phyloP scores from a whole-genome alignment of 345 rosid species.

The Pistacia vera region DNA sequence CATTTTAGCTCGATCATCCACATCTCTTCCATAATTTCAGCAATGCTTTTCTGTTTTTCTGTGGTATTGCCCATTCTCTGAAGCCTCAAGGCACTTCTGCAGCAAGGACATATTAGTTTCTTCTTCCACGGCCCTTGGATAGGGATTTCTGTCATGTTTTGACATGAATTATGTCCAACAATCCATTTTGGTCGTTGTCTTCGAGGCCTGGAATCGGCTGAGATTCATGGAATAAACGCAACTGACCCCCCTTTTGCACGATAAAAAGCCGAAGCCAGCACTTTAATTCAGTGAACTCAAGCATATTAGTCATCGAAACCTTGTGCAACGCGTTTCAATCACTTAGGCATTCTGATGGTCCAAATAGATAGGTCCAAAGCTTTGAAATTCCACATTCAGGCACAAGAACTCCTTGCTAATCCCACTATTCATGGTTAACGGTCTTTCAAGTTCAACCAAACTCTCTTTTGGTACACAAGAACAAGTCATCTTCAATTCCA shows the following conservation, averaged over 20 bases:
- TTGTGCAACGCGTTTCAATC: slow-evolving; percentile 49
- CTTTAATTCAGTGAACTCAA: slow-evolving; percentile 56
- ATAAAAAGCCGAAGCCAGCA: slow-evolving; percentile 73
- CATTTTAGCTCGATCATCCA: slow-evolving; percentile 29
- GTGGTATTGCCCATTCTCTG: slow-evolving; percentile 42
- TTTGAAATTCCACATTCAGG: slow-evolving; percentile 57
- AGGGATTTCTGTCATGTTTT: slow-evolving; percentile 30
- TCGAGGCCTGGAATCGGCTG: slow-evolving; percentile 68
- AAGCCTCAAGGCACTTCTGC: slow-evolving; percentile 38
- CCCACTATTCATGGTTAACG: slow-evolving; percentile 63
- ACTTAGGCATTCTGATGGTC: slow-evolving; percentile 50
- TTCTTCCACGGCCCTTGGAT: slow-evolving; percentile 48
- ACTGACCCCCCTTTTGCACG: slow-evolving; percentile 49
- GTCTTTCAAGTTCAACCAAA: slow-evolving; percentile 34
- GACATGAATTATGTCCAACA: slow-evolving; percentile 26
- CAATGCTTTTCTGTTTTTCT: slow-evolving; percentile 84
- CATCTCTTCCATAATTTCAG: slow-evolving; percentile 61
- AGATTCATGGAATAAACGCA: slow-evolving; percentile 52
- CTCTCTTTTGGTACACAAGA: slow-evolving; percentile 49
- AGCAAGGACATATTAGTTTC: slow-evolving; percentile 31
- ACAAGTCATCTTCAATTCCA: slow-evolving; percentile 61
- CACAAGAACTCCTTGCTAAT: slow-evolving; percentile 63
- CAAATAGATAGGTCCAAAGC: slow-evolving; percentile 44
- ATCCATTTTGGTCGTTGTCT: slow-evolving; percentile 41
- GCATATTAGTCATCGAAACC: slow-evolving; percentile 37